Evolutionary conservation across 2,329 filamentous ascomycete species (phyloP), one percentile per base, ranked within the genome.

Genomic region (Penicillium sp.): DNA sequence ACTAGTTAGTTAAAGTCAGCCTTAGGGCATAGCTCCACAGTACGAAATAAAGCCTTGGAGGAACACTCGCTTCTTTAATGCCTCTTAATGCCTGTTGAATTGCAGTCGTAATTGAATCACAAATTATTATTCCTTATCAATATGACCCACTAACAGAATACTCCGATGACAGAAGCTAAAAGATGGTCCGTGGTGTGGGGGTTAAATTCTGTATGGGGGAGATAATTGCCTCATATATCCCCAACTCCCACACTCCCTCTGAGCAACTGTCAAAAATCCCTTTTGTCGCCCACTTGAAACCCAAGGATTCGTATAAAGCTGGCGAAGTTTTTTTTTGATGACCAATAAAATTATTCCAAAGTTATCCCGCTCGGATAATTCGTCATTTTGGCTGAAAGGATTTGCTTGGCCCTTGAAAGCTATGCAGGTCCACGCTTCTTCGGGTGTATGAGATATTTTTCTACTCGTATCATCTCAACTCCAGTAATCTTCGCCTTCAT

Each of bases 171-270:
- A 11, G n/a, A n/a, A n/a, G n/a, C n/a, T n/a, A n/a, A n/a, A n/a
- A n/a, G 33, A 35, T 22, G 41, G 23, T 43, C 20, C 41, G 42
- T 37, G 42, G 15, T 29, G n/a, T 45, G 42, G 26, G 23, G 27
- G n/a, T n/a, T 3, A 18, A 14, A 31, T 31, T 49, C 31, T 56
- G 23, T 41, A 41, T 56, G 54, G 54, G 52, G 50, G 29, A 49
- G 31, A 53, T n/a, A 56, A 56, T 46, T 56, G 50, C 54, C 54
- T 56, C 54, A 18, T 56, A 49, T 8, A 26, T 53, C 20, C 12
- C 33, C 33, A 9, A 6, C 7, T 18, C 26, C 18, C 20, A 12
- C 41, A 4, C 44, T 46, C 11, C 14, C 41, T 42, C 7, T 45
- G 25, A 20, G 9, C 15, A 46, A n/a, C 37, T 40, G 18, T 40